Percentiles rank a stretch among this genome's conserved stretches.
These are phyloP conservation scores for Boletus edulis DNA, from an alignment of 768 basidiomycete genomes.

Conservation along the genomic window DNA sequence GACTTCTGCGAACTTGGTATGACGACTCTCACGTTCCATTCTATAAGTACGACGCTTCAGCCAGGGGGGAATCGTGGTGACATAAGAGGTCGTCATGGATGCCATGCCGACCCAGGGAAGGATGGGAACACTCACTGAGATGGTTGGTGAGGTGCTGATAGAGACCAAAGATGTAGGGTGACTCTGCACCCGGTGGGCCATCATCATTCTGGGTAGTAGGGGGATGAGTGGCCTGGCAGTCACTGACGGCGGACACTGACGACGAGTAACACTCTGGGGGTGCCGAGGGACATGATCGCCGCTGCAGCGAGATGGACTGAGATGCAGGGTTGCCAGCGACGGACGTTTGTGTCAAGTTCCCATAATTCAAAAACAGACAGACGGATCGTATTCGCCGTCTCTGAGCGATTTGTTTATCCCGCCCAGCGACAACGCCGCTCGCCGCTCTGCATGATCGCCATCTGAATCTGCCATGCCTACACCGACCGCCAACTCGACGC, in stretches of 20 bases:
- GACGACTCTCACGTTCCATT: conserved; percentile 80
- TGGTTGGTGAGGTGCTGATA: conserved; percentile 57
- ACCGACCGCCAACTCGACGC: conserved; percentile 13
- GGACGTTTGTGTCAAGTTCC: conserved; percentile 17
- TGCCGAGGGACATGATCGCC: conserved; percentile 7
- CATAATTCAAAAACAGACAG: conserved; percentile 16
- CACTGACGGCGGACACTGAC: conserved; percentile 28
- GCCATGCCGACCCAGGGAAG: neutral
- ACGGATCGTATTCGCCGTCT: conserved; percentile 1
- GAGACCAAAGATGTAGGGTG: conserved; percentile 74
- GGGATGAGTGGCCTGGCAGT: neutral
- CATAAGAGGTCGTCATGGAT: conserved; percentile 10
- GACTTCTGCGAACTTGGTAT: conserved; percentile 80
- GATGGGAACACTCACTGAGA: conserved; percentile 47
- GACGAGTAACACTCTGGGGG: conserved; percentile 41
- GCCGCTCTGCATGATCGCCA: conserved; percentile 11
- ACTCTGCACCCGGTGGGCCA: conserved; percentile 70
- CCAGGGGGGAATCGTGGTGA: neutral
- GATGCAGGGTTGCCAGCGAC: neutral
- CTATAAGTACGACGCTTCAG: conserved; percentile 32
- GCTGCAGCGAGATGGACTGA: neutral
- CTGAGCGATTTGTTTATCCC: conserved; percentile 1
- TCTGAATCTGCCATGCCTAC: conserved; percentile 22
- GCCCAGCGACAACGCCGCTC: conserved; percentile 6
- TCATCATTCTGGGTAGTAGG: conserved; percentile 68